Conservation (phyloP, 495 filamentous ascomycete genomes). For the Aspergillus haitiensis region DNA sequence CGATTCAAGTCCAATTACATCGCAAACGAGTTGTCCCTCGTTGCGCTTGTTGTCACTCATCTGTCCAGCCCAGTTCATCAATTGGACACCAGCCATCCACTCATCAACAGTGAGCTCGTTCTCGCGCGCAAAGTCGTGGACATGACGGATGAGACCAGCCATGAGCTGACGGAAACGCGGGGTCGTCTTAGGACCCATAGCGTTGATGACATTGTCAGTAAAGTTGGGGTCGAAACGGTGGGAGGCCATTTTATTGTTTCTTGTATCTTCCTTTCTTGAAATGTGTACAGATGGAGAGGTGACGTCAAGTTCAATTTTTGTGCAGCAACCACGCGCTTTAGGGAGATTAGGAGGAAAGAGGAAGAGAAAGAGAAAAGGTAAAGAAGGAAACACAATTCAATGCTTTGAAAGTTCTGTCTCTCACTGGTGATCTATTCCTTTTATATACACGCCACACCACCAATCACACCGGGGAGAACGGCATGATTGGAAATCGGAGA, state of each 20-base stretch:
- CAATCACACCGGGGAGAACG: slow-evolving; percentile 3
- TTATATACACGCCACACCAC: background rate
- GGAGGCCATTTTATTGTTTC: slow-evolving; percentile 32
- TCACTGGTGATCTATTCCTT: background rate
- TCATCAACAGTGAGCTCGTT: slow-evolving; percentile 50
- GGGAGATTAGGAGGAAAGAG: background rate
- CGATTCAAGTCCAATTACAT: slow-evolving; percentile 72
- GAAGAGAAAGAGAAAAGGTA: background rate
- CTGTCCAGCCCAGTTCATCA: slow-evolving; percentile 72
- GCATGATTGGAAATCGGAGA: slow-evolving; percentile 15
- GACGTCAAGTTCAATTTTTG: background rate
- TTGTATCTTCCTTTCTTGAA: background rate
- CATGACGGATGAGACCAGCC: slow-evolving; percentile 43
- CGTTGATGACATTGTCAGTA: slow-evolving; percentile 67
- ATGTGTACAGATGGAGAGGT: background rate
- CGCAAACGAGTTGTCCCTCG: slow-evolving; percentile 69
- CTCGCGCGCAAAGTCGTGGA: slow-evolving; percentile 52
- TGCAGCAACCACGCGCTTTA: background rate
- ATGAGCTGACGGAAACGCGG: slow-evolving; percentile 53
- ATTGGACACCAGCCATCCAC: slow-evolving; percentile 46
- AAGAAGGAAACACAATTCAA: too few species aligned
- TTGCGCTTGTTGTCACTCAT: slow-evolving; percentile 72
- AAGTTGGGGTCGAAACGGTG: slow-evolving; percentile 58
- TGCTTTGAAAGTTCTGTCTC: too few species aligned
- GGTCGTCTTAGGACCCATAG: slow-evolving; percentile 65